phyloP scores from a whole-genome alignment of 2,329 filamentous ascomycete genomes.

The Emmonsia crescens region DNA sequence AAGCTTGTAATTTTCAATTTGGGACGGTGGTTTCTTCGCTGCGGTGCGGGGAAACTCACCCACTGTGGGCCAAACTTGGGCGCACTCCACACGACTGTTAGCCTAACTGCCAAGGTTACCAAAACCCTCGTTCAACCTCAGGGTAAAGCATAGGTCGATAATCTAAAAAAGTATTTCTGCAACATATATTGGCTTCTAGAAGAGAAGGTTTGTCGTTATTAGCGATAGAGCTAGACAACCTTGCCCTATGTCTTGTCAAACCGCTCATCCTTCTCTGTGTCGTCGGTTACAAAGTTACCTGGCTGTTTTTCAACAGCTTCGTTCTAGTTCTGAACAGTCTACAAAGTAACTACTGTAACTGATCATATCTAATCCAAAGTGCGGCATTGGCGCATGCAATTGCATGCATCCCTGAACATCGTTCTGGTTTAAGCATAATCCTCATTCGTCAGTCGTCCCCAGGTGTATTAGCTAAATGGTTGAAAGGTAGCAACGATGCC shows the following conservation, averaged over 20 bases:
- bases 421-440: background rate
- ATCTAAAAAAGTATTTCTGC: background rate
- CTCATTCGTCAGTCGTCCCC: background rate
- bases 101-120: background rate
- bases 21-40: background rate
- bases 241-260: background rate
- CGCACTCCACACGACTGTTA: background rate
- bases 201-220: background rate
- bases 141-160: background rate
- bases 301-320: background rate
- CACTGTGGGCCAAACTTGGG: background rate
- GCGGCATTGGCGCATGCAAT: background rate
- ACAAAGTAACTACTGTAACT: background rate
- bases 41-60: background rate
- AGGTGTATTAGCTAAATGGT: background rate
- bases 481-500: background rate
- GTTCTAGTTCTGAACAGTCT: background rate
- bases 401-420: background rate
- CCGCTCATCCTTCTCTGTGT: background rate
- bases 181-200: background rate
- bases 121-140: background rate
- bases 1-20: background rate
- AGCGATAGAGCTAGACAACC: background rate
- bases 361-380: background rate
- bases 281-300: background rate